These are phyloP conservation scores for Trametes pubescens DNA, from an alignment of 1,284 basidiomycete species.

Conservation along the genomic window DNA sequence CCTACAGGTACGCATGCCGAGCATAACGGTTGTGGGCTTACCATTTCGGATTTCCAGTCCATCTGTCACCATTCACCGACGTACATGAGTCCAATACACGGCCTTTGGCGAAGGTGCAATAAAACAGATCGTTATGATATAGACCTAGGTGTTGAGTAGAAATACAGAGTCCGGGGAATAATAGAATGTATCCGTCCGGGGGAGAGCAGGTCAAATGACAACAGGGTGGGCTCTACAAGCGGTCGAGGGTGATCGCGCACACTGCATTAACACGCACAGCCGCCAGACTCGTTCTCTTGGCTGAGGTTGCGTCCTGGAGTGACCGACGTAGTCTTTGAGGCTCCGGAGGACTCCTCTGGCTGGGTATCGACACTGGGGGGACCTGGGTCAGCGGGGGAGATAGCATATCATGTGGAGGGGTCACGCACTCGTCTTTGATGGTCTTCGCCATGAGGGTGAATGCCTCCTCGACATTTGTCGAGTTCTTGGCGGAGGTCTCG, in stretches of 20 bases:
- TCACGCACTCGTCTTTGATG: conserved; percentile 88
- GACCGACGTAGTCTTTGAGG: conserved; percentile 38
- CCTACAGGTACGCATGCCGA: too few species aligned
- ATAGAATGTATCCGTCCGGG: conserved; percentile 4
- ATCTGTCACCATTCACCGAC: too few species aligned
- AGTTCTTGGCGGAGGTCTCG: conserved; percentile 98
- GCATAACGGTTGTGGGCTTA: too few species aligned
- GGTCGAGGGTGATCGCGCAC: too few species aligned
- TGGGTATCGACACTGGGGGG: conserved; percentile 38
- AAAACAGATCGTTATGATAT: conserved; percentile 15
- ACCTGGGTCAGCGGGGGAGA: neutral
- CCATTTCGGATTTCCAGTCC: too few species aligned
- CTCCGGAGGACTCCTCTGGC: conserved; percentile 35
- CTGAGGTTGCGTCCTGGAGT: conserved; percentile 40
- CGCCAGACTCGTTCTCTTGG: conserved; percentile 35
- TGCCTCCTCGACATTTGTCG: conserved; percentile 98
- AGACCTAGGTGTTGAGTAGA: conserved; percentile 7
- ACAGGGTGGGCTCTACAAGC: neutral
- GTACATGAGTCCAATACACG: too few species aligned
- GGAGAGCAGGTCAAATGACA: neutral
- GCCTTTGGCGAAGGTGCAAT: neutral
- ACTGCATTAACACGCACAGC: conserved; percentile 39
- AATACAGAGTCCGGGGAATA: conserved; percentile 19
- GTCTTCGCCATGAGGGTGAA: conserved; percentile 99
- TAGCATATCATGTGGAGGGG: neutral